These are phyloP conservation scores for Closterium sp. DNA, from an alignment of 139 green algal genomes.

Conservation along the genomic window DNA sequence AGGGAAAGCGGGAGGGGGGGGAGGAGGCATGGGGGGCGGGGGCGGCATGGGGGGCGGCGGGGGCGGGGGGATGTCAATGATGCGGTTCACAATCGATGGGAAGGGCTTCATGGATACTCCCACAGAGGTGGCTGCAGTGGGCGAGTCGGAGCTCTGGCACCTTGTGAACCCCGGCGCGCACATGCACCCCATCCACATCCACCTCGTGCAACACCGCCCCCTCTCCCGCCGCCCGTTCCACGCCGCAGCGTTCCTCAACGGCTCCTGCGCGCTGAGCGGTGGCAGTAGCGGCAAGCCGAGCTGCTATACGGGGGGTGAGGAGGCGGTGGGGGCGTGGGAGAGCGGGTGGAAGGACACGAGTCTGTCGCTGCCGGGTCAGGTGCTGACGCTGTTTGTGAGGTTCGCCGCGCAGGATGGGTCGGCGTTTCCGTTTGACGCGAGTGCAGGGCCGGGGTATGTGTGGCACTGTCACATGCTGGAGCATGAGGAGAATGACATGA, in stretches of 20 bases:
- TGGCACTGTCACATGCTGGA: conserved; percentile 35
- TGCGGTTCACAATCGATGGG: too few relatives aligned
- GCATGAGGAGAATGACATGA: conserved; percentile 36
- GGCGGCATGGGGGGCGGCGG: too few relatives aligned
- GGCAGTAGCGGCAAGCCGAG: background rate
- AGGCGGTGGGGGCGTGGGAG: background rate
- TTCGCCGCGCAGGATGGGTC: conserved; percentile 5
- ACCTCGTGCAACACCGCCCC: conserved; percentile 10
- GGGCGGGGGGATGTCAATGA: too few relatives aligned
- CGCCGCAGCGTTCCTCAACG: background rate
- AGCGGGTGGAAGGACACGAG: conserved; percentile 33
- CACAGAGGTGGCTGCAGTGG: too few relatives aligned
- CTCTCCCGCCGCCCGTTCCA: conserved; percentile 2
- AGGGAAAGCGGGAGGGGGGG: too few relatives aligned
- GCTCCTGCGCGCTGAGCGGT: background rate
- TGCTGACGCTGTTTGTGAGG: background rate
- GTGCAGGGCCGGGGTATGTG: background rate
- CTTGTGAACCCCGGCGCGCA: background rate
- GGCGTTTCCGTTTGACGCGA: conserved; percentile 5
- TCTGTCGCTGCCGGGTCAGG: background rate
- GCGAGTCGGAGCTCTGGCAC: conserved; percentile 5
- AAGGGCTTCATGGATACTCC: too few relatives aligned
- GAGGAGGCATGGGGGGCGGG: too few relatives aligned
- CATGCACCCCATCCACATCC: conserved; percentile 27
- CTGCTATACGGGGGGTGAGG: conserved; percentile 2